Evolutionary conservation across 495 filamentous ascomycete genomes (phyloP).

Genomic region (Penicillium taxi): DNA sequence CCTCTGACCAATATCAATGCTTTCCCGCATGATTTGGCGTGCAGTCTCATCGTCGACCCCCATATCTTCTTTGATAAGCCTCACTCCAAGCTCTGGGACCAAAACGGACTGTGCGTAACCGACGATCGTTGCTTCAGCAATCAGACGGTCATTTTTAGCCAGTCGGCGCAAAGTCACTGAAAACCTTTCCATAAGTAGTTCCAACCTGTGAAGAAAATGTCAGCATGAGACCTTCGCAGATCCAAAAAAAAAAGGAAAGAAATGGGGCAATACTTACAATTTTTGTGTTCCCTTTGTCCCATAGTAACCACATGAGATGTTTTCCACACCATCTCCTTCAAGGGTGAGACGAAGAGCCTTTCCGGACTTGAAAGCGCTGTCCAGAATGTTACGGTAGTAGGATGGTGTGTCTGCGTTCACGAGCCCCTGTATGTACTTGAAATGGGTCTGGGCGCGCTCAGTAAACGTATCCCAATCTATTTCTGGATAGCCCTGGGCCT

Average conservation of each 20-base stretch:
- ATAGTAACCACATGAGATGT: slow-evolving; percentile 72
- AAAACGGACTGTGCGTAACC: slow-evolving; percentile 78
- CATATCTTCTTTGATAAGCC: slow-evolving; percentile 84
- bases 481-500: slow-evolving; percentile 57
- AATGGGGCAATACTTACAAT: slow-evolving; percentile 38
- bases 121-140: slow-evolving; percentile 61
- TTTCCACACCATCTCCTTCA: slow-evolving; percentile 28
- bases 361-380: slow-evolving; percentile 49
- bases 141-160: slow-evolving; percentile 56
- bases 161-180: slow-evolving; percentile 53
- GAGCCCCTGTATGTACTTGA: slow-evolving; percentile 47
- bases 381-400: slow-evolving; percentile 54
- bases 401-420: slow-evolving; percentile 49
- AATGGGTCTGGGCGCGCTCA: slow-evolving; percentile 52
- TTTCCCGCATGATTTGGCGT: slow-evolving; percentile 62
- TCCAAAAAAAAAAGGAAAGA: neutral
- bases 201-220: slow-evolving; percentile 33
- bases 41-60: slow-evolving; percentile 54
- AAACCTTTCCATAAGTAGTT: slow-evolving; percentile 57
- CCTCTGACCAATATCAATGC: slow-evolving; percentile 66
- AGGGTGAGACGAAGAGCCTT: slow-evolving; percentile 50
- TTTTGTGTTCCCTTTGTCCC: slow-evolving; percentile 65
- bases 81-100: slow-evolving; percentile 73
- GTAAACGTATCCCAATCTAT: slow-evolving; percentile 70
- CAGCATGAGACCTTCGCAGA: no score